Conservation (phyloP, 805 yeast species). For the Clavispora santaluciae region DNA sequence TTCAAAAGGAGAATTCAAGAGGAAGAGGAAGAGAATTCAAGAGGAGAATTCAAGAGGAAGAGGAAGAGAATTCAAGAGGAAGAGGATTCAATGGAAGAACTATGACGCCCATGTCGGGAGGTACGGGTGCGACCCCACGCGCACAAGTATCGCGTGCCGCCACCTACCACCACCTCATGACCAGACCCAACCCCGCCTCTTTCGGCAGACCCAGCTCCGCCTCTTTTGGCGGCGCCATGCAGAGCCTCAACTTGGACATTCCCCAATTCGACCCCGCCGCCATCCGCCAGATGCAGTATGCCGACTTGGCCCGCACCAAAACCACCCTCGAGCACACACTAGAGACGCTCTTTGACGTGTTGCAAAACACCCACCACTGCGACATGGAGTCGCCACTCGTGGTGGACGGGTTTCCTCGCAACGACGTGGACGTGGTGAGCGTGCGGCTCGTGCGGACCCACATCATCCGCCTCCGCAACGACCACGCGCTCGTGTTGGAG, state of each 20-base stretch:
- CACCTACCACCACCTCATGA: not conserved
- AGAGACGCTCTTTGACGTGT: conserved; percentile 37
- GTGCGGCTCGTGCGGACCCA: conserved; percentile 58
- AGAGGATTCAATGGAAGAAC: no score
- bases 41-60: no score
- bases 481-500: conserved; percentile 47
- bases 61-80: no score
- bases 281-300: conserved; percentile 4
- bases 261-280: conserved; percentile 3
- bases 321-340: conserved; percentile 29
- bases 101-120: not conserved
- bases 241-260: conserved; percentile 11
- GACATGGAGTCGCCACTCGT: conserved; percentile 64
- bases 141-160: no score
- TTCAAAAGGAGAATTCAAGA: no score
- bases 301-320: conserved; percentile 15
- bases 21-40: no score
- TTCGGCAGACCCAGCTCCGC: not conserved
- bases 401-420: conserved; percentile 83
- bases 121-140: not conserved
- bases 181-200: not conserved
- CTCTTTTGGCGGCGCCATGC: conserved; percentile 14
- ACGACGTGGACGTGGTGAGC: conserved; percentile 72
- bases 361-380: conserved; percentile 41
- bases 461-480: conserved; percentile 68